Evolutionary conservation across 116 monocot species (phyloP), one percentile per base, ranked within the genome.

Genomic region (Papilionanthe hybrid): DNA sequence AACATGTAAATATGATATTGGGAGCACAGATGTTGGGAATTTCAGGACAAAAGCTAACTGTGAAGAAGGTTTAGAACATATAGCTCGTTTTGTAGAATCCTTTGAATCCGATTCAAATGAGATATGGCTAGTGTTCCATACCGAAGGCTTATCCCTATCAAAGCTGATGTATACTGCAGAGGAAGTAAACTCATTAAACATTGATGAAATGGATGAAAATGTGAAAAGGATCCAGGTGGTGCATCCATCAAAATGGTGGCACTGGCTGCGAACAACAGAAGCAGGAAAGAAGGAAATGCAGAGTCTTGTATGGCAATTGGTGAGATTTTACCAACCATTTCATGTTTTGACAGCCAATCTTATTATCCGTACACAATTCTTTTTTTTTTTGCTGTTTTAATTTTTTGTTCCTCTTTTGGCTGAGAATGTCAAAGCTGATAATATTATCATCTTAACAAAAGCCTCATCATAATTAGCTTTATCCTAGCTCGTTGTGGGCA

Each of bases 61-160:
- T 78, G 86, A 87, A 78, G 91, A 88, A 86, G 90, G 91, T 42
- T 78, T 96, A 47, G 78, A 86, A 78, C 93, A 96, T 84, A 93
- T 96, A 81, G 96, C 93, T 78, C 88, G 96, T 82, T 96, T 81
- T 92, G 81, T 96, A 77, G 96, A 93, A 84, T 96, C 91, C 80
- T 96, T 93, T 87, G 91, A 88, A 66, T 93, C 93, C 53, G 75
- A 90, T 48, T 84, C 87, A 30, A 90, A 90, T 77, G 96, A 91
- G 77, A 90, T 93, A 77, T 96, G 96, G 96, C 93, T 96, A 81
- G 96, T 96, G 8, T 96, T 91, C 78, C 69, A 65, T 28, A 88
- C 91, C 83, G 96, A 96, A 90, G 96, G 96, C 0, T 9, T 87
- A 47, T 96, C 96, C 55, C 78, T 96, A 72, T 90, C 91, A 53